Percentiles rank a stretch among this genome's conserved stretches.
These are phyloP conservation scores for Benincasa hispida DNA, from an alignment of 306 rosid genomes.

Conservation along the genomic window DNA sequence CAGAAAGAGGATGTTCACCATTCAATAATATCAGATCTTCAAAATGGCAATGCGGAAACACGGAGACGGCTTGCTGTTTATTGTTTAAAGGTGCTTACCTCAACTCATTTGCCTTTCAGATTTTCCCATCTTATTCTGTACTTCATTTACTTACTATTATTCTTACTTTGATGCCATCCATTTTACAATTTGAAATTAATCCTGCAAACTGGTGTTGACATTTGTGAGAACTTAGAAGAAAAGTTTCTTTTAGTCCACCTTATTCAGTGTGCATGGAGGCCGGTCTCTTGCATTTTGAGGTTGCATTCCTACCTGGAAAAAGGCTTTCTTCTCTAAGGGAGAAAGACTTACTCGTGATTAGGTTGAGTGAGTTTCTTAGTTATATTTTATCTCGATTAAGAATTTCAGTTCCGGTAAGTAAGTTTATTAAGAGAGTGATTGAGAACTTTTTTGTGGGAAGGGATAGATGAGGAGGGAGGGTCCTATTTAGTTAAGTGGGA, in stretches of 20 bases:
- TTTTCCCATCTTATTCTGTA: conserved; percentile 11
- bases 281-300: not conserved
- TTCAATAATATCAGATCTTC: conserved; percentile 95
- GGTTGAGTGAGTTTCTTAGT: too few relatives aligned
- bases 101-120: conserved; percentile 15
- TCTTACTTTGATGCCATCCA: not conserved
- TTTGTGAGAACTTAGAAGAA: not conserved
- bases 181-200: not conserved
- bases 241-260: not conserved
- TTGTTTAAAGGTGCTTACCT: conserved; percentile 71
- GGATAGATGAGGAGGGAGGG: too few relatives aligned
- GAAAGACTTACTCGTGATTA: too few relatives aligned
- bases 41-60: conserved; percentile 94
- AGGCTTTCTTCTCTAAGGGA: too few relatives aligned
- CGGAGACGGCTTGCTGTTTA: conserved; percentile 95
- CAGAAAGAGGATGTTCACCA: conserved; percentile 99
- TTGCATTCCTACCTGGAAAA: too few relatives aligned
- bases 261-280: not conserved
- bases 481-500: too few relatives aligned
- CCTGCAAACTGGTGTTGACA: not conserved
- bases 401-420: too few relatives aligned
- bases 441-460: too few relatives aligned
- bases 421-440: too few relatives aligned
- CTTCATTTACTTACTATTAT: not conserved
- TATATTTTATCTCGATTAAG: too few relatives aligned